Percentiles rank a stretch among this genome's conserved stretches.
Evolutionary conservation across 2,329 filamentous ascomycete species (phyloP).

Genomic region (Cyphellophora attinorum): DNA sequence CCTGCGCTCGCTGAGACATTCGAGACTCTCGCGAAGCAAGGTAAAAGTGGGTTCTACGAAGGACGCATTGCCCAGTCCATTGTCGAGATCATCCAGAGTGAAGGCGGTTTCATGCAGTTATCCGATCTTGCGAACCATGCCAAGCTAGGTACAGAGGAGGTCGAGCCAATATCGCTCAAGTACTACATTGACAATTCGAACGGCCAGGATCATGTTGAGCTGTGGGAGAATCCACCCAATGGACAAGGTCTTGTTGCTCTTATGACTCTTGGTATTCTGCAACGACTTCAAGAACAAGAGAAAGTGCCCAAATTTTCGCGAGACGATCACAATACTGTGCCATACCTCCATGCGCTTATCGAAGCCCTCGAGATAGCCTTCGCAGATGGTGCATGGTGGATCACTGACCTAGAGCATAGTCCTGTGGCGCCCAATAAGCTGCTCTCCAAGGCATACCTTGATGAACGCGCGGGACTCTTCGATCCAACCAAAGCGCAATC

Average conservation of each 20-base stretch:
- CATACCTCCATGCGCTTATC: constrained; percentile 77
- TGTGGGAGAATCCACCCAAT: constrained; percentile 97
- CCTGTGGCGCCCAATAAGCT: constrained; percentile 61
- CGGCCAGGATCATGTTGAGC: constrained; percentile 44
- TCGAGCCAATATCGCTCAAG: constrained; percentile 73
- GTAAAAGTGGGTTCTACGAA: constrained; percentile 84
- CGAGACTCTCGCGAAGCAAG: constrained; percentile 63
- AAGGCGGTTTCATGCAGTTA: constrained; percentile 67
- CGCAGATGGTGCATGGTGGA: constrained; percentile 80
- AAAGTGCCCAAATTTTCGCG: constrained; percentile 62
- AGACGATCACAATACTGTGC: constrained; percentile 68
- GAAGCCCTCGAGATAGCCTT: constrained; percentile 85
- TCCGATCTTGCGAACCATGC: constrained; percentile 74
- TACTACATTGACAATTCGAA: constrained; percentile 58
- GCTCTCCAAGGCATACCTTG: constrained; percentile 64
- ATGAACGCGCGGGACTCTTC: constrained; percentile 57
- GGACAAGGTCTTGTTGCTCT: constrained; percentile 91
- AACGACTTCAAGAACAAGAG: constrained; percentile 68
- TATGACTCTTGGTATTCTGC: constrained; percentile 86
- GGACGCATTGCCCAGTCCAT: constrained; percentile 74
- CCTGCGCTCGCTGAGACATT: constrained; percentile 74
- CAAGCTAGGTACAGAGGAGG: constrained; percentile 61
- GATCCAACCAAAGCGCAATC: constrained; percentile 41
- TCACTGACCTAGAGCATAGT: constrained; percentile 51
- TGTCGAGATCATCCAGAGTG: constrained; percentile 63